Evolutionary conservation across 768 basidiomycete genomes (phyloP).

Genomic region (Mycena filopes): DNA sequence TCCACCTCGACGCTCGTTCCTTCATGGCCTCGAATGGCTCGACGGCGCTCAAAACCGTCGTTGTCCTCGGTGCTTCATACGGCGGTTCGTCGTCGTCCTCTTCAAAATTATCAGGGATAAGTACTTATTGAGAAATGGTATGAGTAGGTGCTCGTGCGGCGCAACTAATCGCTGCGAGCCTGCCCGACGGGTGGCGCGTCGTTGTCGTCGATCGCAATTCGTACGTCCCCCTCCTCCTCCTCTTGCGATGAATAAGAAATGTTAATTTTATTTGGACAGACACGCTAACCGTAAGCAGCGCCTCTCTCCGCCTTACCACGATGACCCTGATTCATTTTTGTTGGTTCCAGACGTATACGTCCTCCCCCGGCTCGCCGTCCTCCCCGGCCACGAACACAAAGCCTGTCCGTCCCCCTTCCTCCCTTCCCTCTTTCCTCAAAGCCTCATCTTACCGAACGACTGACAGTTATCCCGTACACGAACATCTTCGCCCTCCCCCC

Average conservation of each 20-base stretch:
- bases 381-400: conserved; percentile 73
- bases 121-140: not conserved
- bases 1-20: not conserved
- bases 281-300: conserved; percentile 57
- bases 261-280: conserved; percentile 36
- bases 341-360: conserved; percentile 67
- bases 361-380: conserved; percentile 65
- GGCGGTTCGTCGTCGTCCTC: conserved; percentile 51
- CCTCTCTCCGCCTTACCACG: not conserved
- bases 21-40: not conserved
- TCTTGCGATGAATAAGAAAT: not conserved
- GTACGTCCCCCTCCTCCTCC: conserved; percentile 46
- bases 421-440: conserved; percentile 11
- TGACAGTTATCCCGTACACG: conserved; percentile 63
- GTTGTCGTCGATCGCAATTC: conserved; percentile 70
- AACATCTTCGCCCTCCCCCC: conserved; percentile 54
- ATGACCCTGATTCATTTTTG: too few species aligned
- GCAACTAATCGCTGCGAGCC: conserved; percentile 56
- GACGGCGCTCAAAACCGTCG: conserved; percentile 49
- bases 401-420: conserved; percentile 54
- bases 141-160: conserved; percentile 58
- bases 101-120: not conserved
- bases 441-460: too few species aligned
- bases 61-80: conserved; percentile 66
- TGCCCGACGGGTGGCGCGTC: conserved; percentile 65